These are phyloP conservation scores for Hymenoscyphus fructigenus DNA, from an alignment of 2,329 filamentous ascomycete genomes.

Conservation along the genomic window DNA sequence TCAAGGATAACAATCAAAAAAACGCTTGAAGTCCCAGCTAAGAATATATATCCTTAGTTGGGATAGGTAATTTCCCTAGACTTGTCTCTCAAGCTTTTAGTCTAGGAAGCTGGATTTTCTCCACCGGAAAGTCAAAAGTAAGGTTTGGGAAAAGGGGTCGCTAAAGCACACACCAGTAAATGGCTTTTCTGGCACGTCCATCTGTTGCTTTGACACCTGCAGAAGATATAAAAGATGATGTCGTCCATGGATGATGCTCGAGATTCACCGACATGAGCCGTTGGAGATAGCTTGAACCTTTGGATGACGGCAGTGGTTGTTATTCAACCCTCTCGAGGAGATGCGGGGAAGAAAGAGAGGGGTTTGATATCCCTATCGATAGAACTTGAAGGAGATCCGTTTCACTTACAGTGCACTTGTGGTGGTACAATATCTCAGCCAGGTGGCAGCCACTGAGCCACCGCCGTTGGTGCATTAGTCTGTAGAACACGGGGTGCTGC, in stretches of 20 bases:
- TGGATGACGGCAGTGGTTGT: neutral
- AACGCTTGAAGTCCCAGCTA: too few species aligned
- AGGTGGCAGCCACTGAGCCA: neutral
- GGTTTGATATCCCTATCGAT: neutral
- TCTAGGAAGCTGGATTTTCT: neutral
- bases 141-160: neutral
- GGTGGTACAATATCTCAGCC: neutral
- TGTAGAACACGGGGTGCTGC: neutral
- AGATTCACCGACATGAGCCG: neutral
- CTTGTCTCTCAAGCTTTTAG: neutral
- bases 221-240: neutral
- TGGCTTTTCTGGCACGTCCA: neutral
- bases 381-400: neutral
- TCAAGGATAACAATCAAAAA: too few species aligned
- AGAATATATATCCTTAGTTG: neutral
- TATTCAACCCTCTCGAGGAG: neutral
- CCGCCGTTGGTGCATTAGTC: neutral
- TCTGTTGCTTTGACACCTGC: neutral
- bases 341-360: constrained; percentile 1
- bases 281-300: neutral
- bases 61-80: neutral
- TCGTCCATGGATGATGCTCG: neutral
- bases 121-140: neutral
- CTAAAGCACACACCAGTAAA: neutral
- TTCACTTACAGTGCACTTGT: neutral